These are phyloP conservation scores for Verticillium zaregamsianum DNA, from an alignment of 2,329 filamentous ascomycete genomes.

Conservation along the genomic window DNA sequence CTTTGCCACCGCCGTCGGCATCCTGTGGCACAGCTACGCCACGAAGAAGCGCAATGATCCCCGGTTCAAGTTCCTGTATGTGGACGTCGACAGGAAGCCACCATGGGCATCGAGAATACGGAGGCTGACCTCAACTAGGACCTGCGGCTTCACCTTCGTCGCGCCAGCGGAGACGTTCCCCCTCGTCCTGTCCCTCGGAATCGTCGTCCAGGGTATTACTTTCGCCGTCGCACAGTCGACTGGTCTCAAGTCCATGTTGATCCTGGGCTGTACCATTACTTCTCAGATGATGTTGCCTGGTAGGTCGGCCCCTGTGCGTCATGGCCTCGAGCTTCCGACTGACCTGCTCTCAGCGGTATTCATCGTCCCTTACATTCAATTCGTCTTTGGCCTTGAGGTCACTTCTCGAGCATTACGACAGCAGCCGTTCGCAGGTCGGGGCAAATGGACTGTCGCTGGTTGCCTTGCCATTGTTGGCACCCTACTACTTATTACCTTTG, in stretches of 20 bases:
- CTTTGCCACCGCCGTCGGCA: conserved; percentile 50
- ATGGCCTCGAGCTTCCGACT: neutral
- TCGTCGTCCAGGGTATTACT: conserved; percentile 52
- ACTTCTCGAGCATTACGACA: conserved; percentile 49
- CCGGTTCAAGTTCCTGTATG: conserved; percentile 38
- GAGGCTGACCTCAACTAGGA: conserved; percentile 19
- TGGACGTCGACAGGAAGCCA: neutral
- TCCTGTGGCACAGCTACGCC: conserved; percentile 52
- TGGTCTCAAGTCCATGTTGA: conserved; percentile 47
- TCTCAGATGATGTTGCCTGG: conserved; percentile 58
- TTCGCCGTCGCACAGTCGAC: conserved; percentile 54
- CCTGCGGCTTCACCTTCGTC: conserved; percentile 37
- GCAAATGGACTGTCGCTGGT: conserved; percentile 55
- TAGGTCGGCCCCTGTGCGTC: conserved; percentile 23
- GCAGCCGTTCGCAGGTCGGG: conserved; percentile 52
- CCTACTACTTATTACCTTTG: conserved; percentile 51
- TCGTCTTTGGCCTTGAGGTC: conserved; percentile 62
- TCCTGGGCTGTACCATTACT: conserved; percentile 46
- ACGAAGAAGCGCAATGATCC: conserved; percentile 35
- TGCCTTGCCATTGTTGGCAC: conserved; percentile 49
- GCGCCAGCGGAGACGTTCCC: conserved; percentile 47
- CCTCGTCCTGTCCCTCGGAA: conserved; percentile 52
- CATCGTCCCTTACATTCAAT: conserved; percentile 60
- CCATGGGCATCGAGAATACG: neutral
- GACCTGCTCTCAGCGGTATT: conserved; percentile 50